Evolutionary conservation across 2,329 filamentous ascomycete species (phyloP).

Genomic region (Stachybotrys elegans): DNA sequence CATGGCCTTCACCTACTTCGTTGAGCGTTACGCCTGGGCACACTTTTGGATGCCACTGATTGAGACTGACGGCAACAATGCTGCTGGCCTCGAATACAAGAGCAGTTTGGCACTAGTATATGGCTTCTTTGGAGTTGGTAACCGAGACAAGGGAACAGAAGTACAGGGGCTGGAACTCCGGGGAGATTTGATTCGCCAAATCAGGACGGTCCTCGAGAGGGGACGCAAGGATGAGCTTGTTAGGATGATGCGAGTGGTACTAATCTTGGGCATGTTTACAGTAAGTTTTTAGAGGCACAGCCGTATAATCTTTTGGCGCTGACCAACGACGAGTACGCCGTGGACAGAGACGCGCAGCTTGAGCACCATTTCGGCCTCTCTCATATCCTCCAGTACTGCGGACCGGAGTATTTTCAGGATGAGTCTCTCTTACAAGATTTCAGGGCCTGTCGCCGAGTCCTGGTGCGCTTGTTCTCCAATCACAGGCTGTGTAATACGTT

Average conservation of each 20-base stretch:
- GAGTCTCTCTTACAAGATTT: not conserved
- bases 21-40: not conserved
- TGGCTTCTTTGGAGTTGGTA: not conserved
- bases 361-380: not conserved
- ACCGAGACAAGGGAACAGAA: not conserved
- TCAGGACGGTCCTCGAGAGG: not conserved
- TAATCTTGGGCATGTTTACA: not conserved
- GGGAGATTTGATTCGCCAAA: not conserved
- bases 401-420: not conserved
- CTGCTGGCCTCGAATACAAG: not conserved
- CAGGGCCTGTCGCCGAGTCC: not conserved
- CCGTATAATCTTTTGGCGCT: not conserved
- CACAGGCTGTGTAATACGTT: not conserved
- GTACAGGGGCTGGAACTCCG: not conserved
- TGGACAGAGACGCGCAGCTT: not conserved
- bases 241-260: not conserved
- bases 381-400: not conserved
- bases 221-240: not conserved
- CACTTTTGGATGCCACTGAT: not conserved
- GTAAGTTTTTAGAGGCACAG: not conserved
- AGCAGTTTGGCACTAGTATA: not conserved
- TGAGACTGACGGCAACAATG: not conserved
- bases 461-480: not conserved
- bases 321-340: not conserved
- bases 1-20: not conserved